Base-by-base conservation (phyloP, 371 early-diverging fungal species). In the Parasitella parasitica region DNA sequence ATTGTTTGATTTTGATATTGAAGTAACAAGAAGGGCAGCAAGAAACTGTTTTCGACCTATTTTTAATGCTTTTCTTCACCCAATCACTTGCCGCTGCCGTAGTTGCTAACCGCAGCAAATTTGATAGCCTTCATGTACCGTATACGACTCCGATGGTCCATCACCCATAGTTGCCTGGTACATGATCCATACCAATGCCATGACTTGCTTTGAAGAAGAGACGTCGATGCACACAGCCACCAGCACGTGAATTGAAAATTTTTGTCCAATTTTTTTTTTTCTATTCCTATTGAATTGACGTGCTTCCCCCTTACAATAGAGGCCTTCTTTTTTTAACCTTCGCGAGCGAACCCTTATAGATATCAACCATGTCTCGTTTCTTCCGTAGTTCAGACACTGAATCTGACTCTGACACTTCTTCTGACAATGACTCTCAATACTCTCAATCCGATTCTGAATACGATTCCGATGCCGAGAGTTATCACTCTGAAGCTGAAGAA, bases 321-420 rank as follows among this genome's bases (percentile, higher is more conserved):
- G 58, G 34, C 58, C 36, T 59, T 59, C 28, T 27, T 51, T 51
- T 24, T 28, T 24, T 54, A 20, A 35, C 16, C 43, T 52, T 60
- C 28, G 52, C 41, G 52, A 38, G 52, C 52, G 41, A 37, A 36
- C 36, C 38, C 39, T 56, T 50, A 34, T 35, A 32, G 24, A 46
- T 36, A 36, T 46, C 48, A 53, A 66, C 46, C 39, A 79, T 79
- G 80, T 83, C 84, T 64, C 80, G 86, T 48, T 86, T 86, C 69
- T 86, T 86, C 75, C 81, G 80, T 65, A 80, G 79, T 36, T 86
- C 89, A 50, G 89, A 88, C 39, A 78, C 71, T 51, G 83, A 83
- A 61, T 78, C 81, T 51, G 83, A 81, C 52, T 75, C 77, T 62
- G 77, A 77, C 27, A 55, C 59, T 20, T 82, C 82, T 37, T 82